Evolutionary conservation across 768 basidiomycete species (phyloP).

Genomic region (Gyrodon lividus): DNA sequence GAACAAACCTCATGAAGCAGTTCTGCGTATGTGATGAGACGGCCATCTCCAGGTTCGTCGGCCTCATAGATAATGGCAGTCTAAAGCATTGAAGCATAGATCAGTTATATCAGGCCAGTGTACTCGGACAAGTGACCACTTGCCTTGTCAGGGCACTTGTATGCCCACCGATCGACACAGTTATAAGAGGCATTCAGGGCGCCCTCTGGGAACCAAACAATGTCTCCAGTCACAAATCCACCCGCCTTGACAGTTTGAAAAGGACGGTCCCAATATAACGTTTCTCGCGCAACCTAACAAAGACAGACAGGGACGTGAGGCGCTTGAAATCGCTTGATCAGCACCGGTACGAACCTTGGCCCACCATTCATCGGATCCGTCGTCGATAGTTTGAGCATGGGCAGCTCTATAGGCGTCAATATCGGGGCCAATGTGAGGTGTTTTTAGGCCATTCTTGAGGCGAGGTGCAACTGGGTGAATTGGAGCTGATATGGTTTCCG

Average conservation of each 20-base stretch:
- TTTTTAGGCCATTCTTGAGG: constrained; percentile 58
- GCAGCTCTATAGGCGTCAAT: constrained; percentile 67
- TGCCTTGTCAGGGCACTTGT: constrained; percentile 81
- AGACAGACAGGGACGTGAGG: background rate
- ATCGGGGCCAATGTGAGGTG: constrained; percentile 78
- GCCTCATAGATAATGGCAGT: constrained; percentile 98
- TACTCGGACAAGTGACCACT: constrained; percentile 1
- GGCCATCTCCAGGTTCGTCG: constrained; percentile 84
- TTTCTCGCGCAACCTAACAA: constrained; percentile 64
- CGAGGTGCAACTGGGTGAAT: constrained; percentile 79
- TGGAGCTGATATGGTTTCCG: constrained; percentile 36
- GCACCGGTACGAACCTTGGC: constrained; percentile 50
- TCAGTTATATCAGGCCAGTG: background rate
- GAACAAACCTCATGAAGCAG: constrained; percentile 87
- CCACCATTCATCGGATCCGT: constrained; percentile 86
- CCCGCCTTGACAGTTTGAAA: constrained; percentile 87
- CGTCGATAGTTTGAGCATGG: constrained; percentile 72
- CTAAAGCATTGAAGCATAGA: constrained; percentile 41
- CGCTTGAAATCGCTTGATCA: background rate
- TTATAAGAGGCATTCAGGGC: constrained; percentile 93
- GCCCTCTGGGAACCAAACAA: constrained; percentile 97
- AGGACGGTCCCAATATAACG: constrained; percentile 83
- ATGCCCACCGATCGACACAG: constrained; percentile 96
- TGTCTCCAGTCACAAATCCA: constrained; percentile 79
- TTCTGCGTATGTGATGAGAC: constrained; percentile 75